Conservation (phyloP, 2,329 filamentous ascomycete species). For the Colletotrichum eleusines region DNA sequence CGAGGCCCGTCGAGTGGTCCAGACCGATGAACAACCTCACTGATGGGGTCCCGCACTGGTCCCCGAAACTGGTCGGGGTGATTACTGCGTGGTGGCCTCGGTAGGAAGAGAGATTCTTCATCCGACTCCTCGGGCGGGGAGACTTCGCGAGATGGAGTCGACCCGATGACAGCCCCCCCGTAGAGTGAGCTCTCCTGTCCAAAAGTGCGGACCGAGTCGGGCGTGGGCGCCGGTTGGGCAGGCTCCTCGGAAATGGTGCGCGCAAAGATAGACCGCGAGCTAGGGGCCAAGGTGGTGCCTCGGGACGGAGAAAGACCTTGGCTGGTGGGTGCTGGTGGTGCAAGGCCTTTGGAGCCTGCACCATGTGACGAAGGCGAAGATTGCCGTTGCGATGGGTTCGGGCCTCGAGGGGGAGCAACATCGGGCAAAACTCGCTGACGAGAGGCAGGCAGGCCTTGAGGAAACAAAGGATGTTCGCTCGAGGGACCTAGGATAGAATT, state of each 20-base stretch:
- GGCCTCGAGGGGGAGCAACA: conserved; percentile 29
- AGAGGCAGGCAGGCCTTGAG: background rate
- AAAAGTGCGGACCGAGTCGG: conserved; percentile 38
- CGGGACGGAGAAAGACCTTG: background rate
- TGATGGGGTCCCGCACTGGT: conserved; percentile 16
- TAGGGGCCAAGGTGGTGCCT: background rate
- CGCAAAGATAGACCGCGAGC: conserved; percentile 17
- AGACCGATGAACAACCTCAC: conserved; percentile 19
- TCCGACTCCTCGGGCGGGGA: conserved; percentile 13
- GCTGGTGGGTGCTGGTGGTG: background rate
- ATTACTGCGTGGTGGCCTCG: conserved; percentile 14
- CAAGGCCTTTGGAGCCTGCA: conserved; percentile 8
- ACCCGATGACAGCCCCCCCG: conserved; percentile 24
- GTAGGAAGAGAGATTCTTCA: conserved; percentile 9
- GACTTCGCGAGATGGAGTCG: conserved; percentile 4
- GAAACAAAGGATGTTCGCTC: conserved; percentile 5
- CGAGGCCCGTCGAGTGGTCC: background rate
- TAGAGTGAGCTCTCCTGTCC: conserved; percentile 40
- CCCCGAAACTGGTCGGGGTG: conserved; percentile 1
- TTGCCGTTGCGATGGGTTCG: background rate
- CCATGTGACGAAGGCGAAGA: background rate
- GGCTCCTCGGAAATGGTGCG: conserved; percentile 27
- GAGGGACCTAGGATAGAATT: conserved; percentile 12
- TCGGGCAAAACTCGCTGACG: conserved; percentile 17
- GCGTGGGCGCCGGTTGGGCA: background rate